These are phyloP conservation scores for Trichophyton rubrum DNA, from an alignment of 2,329 filamentous ascomycete species.

Conservation along the genomic window DNA sequence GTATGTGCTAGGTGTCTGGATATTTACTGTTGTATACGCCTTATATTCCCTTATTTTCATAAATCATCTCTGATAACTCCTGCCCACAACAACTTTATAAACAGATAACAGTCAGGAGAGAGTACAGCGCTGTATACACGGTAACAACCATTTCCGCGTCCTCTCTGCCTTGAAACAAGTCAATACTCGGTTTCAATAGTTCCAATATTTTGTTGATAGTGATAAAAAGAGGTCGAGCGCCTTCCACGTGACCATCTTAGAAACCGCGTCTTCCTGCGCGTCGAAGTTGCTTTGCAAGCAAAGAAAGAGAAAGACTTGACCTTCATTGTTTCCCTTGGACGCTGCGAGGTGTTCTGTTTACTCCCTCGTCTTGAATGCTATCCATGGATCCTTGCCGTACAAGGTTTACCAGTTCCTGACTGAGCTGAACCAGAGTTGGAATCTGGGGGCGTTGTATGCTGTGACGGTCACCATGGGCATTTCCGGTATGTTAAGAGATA, in stretches of 20 bases:
- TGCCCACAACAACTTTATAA: background rate
- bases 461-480: conserved; percentile 29
- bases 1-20: no score
- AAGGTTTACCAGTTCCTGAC: background rate
- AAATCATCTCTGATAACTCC: no score
- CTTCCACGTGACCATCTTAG: background rate
- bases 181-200: background rate
- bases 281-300: background rate
- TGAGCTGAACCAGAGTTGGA: conserved; percentile 10
- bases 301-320: background rate
- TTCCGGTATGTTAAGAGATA: conserved; percentile 24
- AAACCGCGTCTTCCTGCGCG: background rate
- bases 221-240: background rate
- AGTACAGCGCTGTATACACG: background rate
- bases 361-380: background rate
- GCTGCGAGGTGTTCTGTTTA: background rate
- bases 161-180: background rate
- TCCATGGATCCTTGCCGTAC: background rate
- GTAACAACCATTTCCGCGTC: background rate
- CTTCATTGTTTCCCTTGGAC: background rate
- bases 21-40: no score
- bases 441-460: conserved; percentile 1
- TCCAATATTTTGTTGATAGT: background rate
- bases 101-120: background rate
- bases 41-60: no score